Conservation (phyloP, 495 filamentous ascomycete genomes). For the Tirmania nivea region DNA sequence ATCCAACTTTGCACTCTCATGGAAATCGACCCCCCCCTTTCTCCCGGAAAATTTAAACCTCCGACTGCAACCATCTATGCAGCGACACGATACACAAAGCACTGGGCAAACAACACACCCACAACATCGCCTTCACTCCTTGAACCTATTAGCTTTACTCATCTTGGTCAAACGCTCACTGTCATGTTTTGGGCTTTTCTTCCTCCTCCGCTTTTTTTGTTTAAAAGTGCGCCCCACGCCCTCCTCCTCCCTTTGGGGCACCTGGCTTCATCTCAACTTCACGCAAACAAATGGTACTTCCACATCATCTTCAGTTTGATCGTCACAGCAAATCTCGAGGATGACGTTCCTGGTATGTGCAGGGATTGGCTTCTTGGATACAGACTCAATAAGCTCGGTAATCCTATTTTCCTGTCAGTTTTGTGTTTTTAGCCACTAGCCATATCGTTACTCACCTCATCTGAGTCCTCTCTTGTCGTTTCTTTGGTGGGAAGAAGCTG, state of each 20-base stretch:
- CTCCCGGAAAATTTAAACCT: no score
- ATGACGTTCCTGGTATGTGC: slow-evolving; percentile 86
- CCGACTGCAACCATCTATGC: no score
- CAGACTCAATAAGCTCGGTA: slow-evolving; percentile 67
- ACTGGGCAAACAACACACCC: no score
- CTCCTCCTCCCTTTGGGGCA: not conserved
- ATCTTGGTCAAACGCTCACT: not conserved
- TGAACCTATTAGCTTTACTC: not conserved
- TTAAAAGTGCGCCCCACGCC: not conserved
- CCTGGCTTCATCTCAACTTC: not conserved
- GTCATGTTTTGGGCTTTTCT: not conserved
- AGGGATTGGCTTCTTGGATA: slow-evolving; percentile 82
- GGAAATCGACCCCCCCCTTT: no score
- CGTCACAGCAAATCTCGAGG: slow-evolving; percentile 88
- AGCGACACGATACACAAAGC: no score
- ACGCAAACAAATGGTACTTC: slow-evolving; percentile 70
- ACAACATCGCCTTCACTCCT: no score
- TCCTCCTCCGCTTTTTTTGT: not conserved
- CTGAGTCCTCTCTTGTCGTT: slow-evolving; percentile 61
- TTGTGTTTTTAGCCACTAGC: not conserved
- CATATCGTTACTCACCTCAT: slow-evolving; percentile 23
- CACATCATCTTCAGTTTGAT: slow-evolving; percentile 75
- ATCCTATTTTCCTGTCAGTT: slow-evolving; percentile 19
- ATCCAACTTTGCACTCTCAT: no score
- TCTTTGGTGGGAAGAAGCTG: slow-evolving; percentile 72